Base-by-base conservation (phyloP, 2,329 filamentous ascomycete genomes). In the Neonectria magnoliae region DNA sequence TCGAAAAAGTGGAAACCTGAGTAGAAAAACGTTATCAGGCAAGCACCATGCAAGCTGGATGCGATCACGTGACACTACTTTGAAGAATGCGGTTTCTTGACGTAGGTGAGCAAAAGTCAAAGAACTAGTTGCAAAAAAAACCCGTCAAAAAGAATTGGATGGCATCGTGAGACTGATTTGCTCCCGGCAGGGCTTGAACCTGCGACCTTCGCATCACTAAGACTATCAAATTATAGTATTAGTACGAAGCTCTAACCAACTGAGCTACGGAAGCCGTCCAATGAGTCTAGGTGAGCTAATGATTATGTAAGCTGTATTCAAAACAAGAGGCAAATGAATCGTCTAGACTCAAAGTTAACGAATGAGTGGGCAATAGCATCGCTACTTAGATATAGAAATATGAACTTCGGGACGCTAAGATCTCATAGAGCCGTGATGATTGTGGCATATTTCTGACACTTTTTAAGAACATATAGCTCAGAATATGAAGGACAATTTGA, bases 161-260 rank as follows among this genome's bases (percentile, higher is more conserved):
- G 60, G 60, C 60, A 48, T 50, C 41, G 50, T 54, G 60, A 54
- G 60, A 50, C 54, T 29, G 8, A 33, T 29, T 25, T 63, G 60
- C 60, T 63, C 60, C 60, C 60, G 60, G 55, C 60, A 63, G 60
- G 60, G 60, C 60, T 63, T 63, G 60, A 63, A 63, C 60, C 60
- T 63, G 60, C 55, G 60, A 63, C 60, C 60, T 57, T 58, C 60
- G 60, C 60, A 63, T 63, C 29, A 63, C 60, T 42, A 54, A 54
- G 5, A 52, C 54, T 62, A 33, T 38, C 27, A 22, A 14, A 7
- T 33, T 36, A n/a, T 52, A 62, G 54, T 62, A 62, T 62, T 62
- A 62, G 60, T 62, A 62, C 60, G 60, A 62, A 57, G 60, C 60
- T 62, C 60, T 62, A 62, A 62, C 60, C 60, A 62, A 62, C 60